These are phyloP conservation scores for Sporopachydermia quercuum DNA, from an alignment of 805 yeast genomes.

Conservation along the genomic window DNA sequence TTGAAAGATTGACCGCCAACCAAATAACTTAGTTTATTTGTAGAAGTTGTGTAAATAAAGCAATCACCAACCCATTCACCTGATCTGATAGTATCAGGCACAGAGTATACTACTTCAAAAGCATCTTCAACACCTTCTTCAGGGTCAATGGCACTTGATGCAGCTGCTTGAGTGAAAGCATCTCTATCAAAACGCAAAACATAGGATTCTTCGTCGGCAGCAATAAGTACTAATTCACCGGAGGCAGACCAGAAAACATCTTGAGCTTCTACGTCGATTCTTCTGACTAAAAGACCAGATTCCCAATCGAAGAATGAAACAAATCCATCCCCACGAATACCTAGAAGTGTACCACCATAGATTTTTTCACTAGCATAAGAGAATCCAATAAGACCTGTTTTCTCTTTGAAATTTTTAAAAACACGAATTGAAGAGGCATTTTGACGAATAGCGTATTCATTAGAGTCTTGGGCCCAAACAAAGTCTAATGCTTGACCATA, in stretches of 20 bases:
- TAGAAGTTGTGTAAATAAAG: conserved; percentile 73
- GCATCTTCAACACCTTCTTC: conserved; percentile 86
- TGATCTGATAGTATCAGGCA: conserved; percentile 66
- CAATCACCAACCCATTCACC: conserved; percentile 98
- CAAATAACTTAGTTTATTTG: conserved; percentile 81
- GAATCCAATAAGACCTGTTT: conserved; percentile 47
- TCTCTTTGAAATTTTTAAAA: conserved; percentile 75
- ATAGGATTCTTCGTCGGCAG: conserved; percentile 58
- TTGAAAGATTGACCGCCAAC: conserved; percentile 92
- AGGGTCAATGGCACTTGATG: conserved; percentile 40
- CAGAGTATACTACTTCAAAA: conserved; percentile 72
- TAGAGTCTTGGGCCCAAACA: conserved; percentile 90
- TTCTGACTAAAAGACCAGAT: conserved; percentile 64
- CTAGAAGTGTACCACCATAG: conserved; percentile 79
- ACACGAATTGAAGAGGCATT: conserved; percentile 48
- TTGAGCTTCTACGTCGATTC: conserved; percentile 75
- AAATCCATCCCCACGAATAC: conserved; percentile 72
- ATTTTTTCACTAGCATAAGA: conserved; percentile 65
- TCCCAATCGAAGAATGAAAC: conserved; percentile 93
- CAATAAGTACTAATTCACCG: conserved; percentile 74
- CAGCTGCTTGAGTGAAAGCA: conserved; percentile 45
- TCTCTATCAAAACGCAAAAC: conserved; percentile 64
- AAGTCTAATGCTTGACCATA: conserved; percentile 85
- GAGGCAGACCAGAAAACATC: conserved; percentile 88
- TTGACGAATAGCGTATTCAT: conserved; percentile 72